Base-by-base conservation (phyloP, 805 yeast genomes). In the Starmera amethionina region DNA sequence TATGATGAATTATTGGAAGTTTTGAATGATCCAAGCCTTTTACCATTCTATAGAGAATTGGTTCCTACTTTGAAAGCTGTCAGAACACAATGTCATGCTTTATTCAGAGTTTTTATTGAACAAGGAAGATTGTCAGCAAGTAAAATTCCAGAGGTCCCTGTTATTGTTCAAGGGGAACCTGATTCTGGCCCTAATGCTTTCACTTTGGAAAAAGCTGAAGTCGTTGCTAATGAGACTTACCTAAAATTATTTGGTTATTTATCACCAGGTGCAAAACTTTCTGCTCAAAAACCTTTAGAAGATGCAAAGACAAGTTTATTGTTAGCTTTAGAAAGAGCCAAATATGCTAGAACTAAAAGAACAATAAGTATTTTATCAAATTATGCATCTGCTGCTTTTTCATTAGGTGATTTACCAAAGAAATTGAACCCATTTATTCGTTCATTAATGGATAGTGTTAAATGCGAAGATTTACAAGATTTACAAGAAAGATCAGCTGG, bases 101-200 rank as follows among this genome's bases (percentile, higher is more conserved):
- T 93, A 39, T 74, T 88, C 46, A 78, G 81, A 40, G 77, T 87
- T 1, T 85, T 93, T 59, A 74, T 79, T 32, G 87, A 81, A 38
- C 74, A 70, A 29, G 96, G 90, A 5, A 82, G 81, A 58, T 59
- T 90, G 16, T 70, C 90, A 1, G 73, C 77, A 11, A 67, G 73
- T 16, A 82, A 80, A 54, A 58, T 87, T 5, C 97, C 97, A 0
- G 83, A 79, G 40, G 59, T 93, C 15, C 93, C 98, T 0, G 79
- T 88, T 5, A 78, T 89, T 9, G 96, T 90, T 4, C 90, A 88
- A 59, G 98, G 98, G 30, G 97, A 93, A 55, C 69, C 77, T 1
- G 95, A 85, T 44, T 95, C 97, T 2, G 97, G 96, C 2, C 87
- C 95, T 1, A 88, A 82, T 51, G 97, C 97, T 0, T 93, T 93